Evolutionary conservation across 192 early-diverging fungal genomes (phyloP).

Genomic region (Coemansia sp.): DNA sequence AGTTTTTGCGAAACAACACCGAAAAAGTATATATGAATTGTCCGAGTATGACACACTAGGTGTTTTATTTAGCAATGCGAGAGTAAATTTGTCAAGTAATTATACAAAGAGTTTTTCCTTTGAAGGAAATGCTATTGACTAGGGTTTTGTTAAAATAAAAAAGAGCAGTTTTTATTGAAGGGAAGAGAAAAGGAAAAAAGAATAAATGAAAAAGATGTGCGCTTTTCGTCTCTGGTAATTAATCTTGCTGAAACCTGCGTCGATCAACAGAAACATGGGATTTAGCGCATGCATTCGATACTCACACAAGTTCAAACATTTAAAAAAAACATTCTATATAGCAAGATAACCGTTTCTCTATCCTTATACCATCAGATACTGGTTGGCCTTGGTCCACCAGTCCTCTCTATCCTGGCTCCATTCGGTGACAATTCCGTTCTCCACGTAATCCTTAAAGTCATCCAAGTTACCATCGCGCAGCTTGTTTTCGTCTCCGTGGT

Average conservation of each 20-base stretch:
- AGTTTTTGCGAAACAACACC: no score
- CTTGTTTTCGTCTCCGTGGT: conserved; percentile 9
- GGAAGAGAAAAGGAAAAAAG: no score
- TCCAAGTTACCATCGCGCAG: conserved; percentile 29
- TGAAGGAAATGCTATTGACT: neutral
- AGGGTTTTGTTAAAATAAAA: neutral
- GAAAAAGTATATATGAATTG: no score
- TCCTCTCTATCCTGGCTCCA: conserved; percentile 16
- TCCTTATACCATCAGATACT: conserved; percentile 11
- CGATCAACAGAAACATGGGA: neutral
- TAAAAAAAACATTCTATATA: neutral
- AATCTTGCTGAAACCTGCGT: no score
- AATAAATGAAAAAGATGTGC: no score
- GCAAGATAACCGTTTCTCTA: neutral
- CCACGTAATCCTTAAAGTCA: conserved; percentile 24
- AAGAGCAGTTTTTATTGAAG: neutral
- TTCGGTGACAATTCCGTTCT: conserved; percentile 7
- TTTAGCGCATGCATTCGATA: neutral
- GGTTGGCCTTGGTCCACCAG: conserved; percentile 26
- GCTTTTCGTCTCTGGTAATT: no score
- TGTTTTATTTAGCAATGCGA: neutral
- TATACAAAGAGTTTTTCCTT: neutral
- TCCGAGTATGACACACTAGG: neutral
- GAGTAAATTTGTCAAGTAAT: neutral
- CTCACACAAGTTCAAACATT: neutral